Evolutionary conservation across 2,329 filamentous ascomycete genomes (phyloP).

Genomic region (Lizonia empirigonia): DNA sequence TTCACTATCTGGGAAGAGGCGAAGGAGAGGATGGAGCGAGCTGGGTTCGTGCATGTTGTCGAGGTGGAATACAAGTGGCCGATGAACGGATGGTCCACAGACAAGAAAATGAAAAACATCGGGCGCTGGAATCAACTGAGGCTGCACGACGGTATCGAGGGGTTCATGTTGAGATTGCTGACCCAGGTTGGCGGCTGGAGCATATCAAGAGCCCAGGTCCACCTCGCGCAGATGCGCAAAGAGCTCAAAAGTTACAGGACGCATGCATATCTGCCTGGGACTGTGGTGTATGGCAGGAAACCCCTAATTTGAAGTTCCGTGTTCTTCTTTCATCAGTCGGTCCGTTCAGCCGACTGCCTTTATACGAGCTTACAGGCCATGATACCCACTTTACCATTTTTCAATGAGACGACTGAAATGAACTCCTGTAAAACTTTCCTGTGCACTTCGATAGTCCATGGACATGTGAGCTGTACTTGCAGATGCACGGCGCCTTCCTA

Average conservation of each 20-base stretch:
- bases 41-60: conserved; percentile 45
- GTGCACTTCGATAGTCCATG: neutral
- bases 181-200: conserved; percentile 46
- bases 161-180: conserved; percentile 45
- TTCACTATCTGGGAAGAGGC: conserved; percentile 46
- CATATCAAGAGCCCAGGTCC: conserved; percentile 42
- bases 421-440: neutral
- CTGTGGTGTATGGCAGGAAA: conserved; percentile 46
- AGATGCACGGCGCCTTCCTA: too few relatives aligned
- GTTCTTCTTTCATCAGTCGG: neutral
- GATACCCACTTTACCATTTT: conserved; percentile 10
- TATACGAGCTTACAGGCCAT: neutral
- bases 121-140: conserved; percentile 47
- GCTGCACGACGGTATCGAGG: conserved; percentile 46
- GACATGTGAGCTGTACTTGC: too few relatives aligned
- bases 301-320: conserved; percentile 20
- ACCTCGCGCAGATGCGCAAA: conserved; percentile 46
- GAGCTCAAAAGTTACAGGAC: conserved; percentile 40
- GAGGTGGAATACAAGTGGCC: conserved; percentile 45
- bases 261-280: conserved; percentile 46
- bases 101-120: conserved; percentile 43
- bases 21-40: conserved; percentile 38
- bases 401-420: neutral
- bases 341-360: neutral
- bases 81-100: conserved; percentile 44